A percentile compares a stretch with the other conserved stretches of the same genome.
Conservation (phyloP, 352 stramenopile species). For the Phytophthora hibernalis region DNA sequence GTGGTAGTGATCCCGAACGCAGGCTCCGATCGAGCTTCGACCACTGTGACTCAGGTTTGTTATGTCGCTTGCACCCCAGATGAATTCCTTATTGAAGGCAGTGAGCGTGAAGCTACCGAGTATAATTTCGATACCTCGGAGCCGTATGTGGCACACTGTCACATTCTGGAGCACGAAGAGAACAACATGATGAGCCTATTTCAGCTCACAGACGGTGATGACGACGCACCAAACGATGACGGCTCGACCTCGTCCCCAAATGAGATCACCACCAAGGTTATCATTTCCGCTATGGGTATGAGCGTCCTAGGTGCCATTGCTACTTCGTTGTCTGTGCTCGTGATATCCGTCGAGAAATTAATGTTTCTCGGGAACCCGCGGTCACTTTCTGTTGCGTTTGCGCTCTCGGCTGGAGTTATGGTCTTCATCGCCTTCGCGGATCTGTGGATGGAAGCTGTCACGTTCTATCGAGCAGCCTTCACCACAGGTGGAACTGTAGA, state of each 20-base stretch:
- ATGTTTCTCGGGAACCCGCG: slow-evolving; percentile 69
- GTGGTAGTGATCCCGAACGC: slow-evolving; percentile 81
- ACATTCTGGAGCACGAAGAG: slow-evolving; percentile 83
- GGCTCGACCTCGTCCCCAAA: slow-evolving; percentile 36
- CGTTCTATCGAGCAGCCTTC: slow-evolving; percentile 64
- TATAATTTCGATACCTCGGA: slow-evolving; percentile 79
- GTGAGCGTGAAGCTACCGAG: slow-evolving; percentile 52
- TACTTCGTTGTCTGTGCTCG: slow-evolving; percentile 70
- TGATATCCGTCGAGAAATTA: slow-evolving; percentile 70
- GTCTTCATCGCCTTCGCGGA: slow-evolving; percentile 80
- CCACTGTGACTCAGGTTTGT: slow-evolving; percentile 69
- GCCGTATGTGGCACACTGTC: slow-evolving; percentile 80
- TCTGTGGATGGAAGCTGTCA: slow-evolving; percentile 64
- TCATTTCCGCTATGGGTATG: slow-evolving; percentile 78
- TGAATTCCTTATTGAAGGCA: slow-evolving; percentile 67
- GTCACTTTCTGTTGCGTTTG: slow-evolving; percentile 71
- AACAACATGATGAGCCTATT: slow-evolving; percentile 82
- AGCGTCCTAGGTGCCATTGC: slow-evolving; percentile 73
- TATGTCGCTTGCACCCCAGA: slow-evolving; percentile 80
- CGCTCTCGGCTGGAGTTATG: slow-evolving; percentile 81
- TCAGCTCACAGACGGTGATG: slow-evolving; percentile 59
- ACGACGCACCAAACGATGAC: slow-evolving; percentile 55
- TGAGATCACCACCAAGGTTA: slow-evolving; percentile 56
- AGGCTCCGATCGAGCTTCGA: slow-evolving; percentile 34
- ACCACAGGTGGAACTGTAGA: slow-evolving; percentile 61